Conservation (phyloP, 164 flowering plant species). For the Nymphaea thermarum region DNA sequence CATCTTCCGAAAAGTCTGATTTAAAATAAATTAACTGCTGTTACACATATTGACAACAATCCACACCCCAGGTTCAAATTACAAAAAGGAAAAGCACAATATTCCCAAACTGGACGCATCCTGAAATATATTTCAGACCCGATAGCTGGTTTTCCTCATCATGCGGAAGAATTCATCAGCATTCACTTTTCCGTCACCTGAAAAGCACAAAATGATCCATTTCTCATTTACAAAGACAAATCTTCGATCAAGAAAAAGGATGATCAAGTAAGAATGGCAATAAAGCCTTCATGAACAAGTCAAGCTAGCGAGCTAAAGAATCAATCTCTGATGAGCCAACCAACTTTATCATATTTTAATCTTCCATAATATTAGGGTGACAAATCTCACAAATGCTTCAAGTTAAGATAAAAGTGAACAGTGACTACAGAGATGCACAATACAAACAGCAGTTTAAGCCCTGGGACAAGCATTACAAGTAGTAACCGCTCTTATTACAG, state of each 20-base stretch:
- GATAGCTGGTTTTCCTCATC: slow-evolving; percentile 71
- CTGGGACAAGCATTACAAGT: no score
- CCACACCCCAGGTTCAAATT: no score
- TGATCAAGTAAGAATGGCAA: not conserved
- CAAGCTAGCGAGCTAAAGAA: not conserved
- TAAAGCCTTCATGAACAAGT: not conserved
- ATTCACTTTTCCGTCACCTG: slow-evolving; percentile 82
- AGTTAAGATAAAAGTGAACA: not conserved
- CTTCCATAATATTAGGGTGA: not conserved
- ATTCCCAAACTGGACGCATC: no score
- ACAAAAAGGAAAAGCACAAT: no score
- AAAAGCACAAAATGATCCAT: slow-evolving; percentile 40
- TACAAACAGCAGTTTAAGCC: no score
- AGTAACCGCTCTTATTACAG: no score
- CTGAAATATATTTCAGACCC: not conserved
- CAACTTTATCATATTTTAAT: not conserved
- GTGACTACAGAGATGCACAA: no score
- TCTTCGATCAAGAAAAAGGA: not conserved
- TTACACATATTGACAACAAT: no score
- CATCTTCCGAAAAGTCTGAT: no score
- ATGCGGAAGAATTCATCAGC: slow-evolving; percentile 74
- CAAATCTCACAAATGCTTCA: not conserved
- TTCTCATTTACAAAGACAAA: slow-evolving; percentile 64
- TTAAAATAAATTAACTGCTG: no score
- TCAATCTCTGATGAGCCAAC: not conserved